Evolutionary conservation across 805 yeast species (phyloP), one percentile per base, ranked within the genome.

Genomic region (Barnettozyma californica): DNA sequence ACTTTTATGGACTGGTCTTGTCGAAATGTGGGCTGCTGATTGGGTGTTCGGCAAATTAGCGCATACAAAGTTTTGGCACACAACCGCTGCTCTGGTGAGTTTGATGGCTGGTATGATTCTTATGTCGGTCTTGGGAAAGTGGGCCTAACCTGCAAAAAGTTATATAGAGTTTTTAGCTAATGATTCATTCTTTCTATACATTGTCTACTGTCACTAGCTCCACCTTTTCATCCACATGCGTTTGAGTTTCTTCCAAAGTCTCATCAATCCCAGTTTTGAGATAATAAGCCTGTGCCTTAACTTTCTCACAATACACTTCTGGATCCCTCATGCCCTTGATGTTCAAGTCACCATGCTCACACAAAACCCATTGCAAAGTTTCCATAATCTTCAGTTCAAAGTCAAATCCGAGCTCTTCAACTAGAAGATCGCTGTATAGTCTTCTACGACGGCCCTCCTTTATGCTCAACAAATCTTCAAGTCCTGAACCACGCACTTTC

Each of bases 21-120:
- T 86, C 8, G 94, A 86, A 63, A 71, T 86, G 55, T 75, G 85
- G 81, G 91, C 90, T 5, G 80, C 78, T 54, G 94, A 87, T 31
- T 68, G 82, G 53, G 74, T 73, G 58, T 72, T 81, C 29, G 78
- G 73, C 35, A 78, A 75, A 49, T 76, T 84, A 59, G 76, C 80
- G 52, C 81, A 83, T 10, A 61, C 68, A 13, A 67, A 64, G 25
- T 76, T 80, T 1, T 64, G 75, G 26, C 68, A 67, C 44, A 76
- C 68, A 45, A 73, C 73, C 75, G 44, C 75, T 25, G 56, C 54
- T 34, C 83, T 81, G 26, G 76, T 69, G 53, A 53, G 73, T 36
- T 68, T 73, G 37, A 74, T 77, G 73, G 71, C 76, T 53, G 89
- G 88, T 51, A 81, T 84, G 37, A 83, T 84, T 13, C 55, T 83